phyloP scores from a whole-genome alignment of 768 basidiomycete species.

The Naematelia aurantialba region DNA sequence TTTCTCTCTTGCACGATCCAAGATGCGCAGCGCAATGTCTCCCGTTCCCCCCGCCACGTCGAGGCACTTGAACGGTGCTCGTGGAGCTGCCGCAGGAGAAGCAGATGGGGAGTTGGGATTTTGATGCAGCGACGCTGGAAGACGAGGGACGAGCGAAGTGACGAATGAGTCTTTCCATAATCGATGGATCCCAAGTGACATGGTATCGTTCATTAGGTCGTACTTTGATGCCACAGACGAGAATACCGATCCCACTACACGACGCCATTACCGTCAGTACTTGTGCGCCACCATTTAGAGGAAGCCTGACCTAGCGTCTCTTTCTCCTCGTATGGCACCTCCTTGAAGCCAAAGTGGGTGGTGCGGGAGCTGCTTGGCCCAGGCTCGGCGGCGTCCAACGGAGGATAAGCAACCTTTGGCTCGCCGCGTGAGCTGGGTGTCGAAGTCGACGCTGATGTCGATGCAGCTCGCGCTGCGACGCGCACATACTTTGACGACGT shows the following conservation, averaged over 20 bases:
- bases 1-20: slow-evolving; percentile 83
- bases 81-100: slow-evolving; percentile 11
- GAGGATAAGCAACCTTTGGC: too few species aligned
- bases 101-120: slow-evolving; percentile 9
- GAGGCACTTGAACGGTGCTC: slow-evolving; percentile 61
- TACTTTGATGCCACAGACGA: slow-evolving; percentile 92
- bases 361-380: slow-evolving; percentile 18
- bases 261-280: background rate
- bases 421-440: background rate
- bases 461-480: background rate
- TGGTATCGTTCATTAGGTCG: slow-evolving; percentile 99
- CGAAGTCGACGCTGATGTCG: background rate
- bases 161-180: slow-evolving; percentile 95
- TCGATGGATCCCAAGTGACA: slow-evolving; percentile 90
- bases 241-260: slow-evolving; percentile 82
- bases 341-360: slow-evolving; percentile 89
- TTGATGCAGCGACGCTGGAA: slow-evolving; percentile 43
- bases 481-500: background rate
- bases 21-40: slow-evolving; percentile 89
- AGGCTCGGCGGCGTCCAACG: background rate
- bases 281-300: background rate
- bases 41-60: slow-evolving; percentile 97
- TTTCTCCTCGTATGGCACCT: slow-evolving; percentile 78
- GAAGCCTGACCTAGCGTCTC: slow-evolving; percentile 61
- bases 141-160: slow-evolving; percentile 66